These are phyloP conservation scores for Striga asiatica DNA, from an alignment of 257 asterid genomes.

Conservation along the genomic window DNA sequence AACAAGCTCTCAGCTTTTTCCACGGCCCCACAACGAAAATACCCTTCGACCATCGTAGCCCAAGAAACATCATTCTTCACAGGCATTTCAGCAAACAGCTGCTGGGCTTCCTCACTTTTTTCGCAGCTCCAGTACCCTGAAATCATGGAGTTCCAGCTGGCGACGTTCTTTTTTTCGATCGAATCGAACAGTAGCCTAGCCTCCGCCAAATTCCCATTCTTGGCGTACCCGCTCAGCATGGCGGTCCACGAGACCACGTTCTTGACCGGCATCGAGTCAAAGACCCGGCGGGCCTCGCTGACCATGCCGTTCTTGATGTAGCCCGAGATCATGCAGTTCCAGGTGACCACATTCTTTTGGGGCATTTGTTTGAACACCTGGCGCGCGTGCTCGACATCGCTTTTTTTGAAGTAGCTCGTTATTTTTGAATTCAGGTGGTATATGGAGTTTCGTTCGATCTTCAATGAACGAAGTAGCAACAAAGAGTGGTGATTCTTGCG, in stretches of 20 bases:
- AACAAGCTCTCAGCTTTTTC: conserved; percentile 49
- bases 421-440: conserved; percentile 35
- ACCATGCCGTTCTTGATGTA: conserved; percentile 49
- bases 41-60: conserved; percentile 39
- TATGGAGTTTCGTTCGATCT: conserved; percentile 24
- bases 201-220: conserved; percentile 44
- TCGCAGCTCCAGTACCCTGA: conserved; percentile 57
- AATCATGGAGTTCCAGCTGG: conserved; percentile 72
- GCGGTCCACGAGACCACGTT: conserved; percentile 69
- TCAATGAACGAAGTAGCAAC: conserved; percentile 16
- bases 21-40: conserved; percentile 35
- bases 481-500: conserved; percentile 8
- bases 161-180: conserved; percentile 44
- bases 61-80: conserved; percentile 41
- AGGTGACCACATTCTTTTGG: conserved; percentile 46
- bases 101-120: conserved; percentile 32
- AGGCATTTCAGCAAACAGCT: conserved; percentile 41
- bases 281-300: conserved; percentile 42
- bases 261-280: conserved; percentile 49
- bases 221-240: conserved; percentile 73
- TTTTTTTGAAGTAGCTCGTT: conserved; percentile 29
- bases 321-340: conserved; percentile 77
- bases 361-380: conserved; percentile 68
- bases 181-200: conserved; percentile 51
- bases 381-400: conserved; percentile 32